Percentiles rank a stretch among this genome's conserved stretches.
Evolutionary conservation across 305 asterid genomes (phyloP).

Genomic region (Striga hermonthica): DNA sequence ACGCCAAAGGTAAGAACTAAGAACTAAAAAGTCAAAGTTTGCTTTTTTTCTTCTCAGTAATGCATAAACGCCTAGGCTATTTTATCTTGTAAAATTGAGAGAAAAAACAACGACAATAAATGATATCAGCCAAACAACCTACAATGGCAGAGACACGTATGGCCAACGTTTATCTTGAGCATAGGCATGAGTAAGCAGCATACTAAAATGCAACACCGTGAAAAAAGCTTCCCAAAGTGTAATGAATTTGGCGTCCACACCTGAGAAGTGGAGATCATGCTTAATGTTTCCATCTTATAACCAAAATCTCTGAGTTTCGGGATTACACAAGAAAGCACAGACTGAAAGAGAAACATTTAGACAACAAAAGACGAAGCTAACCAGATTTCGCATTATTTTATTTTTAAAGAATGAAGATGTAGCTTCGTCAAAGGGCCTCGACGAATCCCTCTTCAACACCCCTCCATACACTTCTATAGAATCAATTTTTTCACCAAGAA

Average conservation of each 20-base stretch:
- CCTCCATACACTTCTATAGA: no score
- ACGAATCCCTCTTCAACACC: no score
- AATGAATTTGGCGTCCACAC: constrained; percentile 80
- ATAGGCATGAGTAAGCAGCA: constrained; percentile 84
- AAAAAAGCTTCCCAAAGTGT: constrained; percentile 78
- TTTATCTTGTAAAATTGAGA: constrained; percentile 12
- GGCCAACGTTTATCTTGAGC: constrained; percentile 96
- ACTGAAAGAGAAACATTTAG: no score
- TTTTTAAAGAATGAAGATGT: no score
- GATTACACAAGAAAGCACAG: no score
- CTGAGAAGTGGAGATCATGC: constrained; percentile 39
- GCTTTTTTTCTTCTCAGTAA: constrained; percentile 1
- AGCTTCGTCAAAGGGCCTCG: no score
- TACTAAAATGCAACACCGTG: constrained; percentile 78
- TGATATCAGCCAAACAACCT: constrained; percentile 33
- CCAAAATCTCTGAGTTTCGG: no score
- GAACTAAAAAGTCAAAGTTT: background rate
- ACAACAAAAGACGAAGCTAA: no score
- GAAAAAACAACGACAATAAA: background rate
- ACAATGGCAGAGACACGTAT: constrained; percentile 86
- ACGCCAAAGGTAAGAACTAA: constrained; percentile 27
- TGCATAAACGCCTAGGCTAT: constrained; percentile 10
- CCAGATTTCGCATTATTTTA: no score
- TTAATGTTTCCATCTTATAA: no score
- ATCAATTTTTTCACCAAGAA: no score